Conservation (phyloP, 176 grass and related monocot species). For the Zoysia pacifica region DNA sequence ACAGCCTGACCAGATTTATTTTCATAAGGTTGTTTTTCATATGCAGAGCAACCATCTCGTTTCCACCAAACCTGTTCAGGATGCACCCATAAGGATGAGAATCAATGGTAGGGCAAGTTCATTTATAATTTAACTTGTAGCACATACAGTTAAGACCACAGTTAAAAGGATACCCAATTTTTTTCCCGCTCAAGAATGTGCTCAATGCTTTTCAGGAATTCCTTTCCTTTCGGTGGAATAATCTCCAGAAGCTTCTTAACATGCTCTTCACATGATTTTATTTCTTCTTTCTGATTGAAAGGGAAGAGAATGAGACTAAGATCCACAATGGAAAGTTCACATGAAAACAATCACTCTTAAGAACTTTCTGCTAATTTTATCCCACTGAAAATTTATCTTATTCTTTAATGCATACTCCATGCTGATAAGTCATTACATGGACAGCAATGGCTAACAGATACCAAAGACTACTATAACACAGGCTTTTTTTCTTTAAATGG, state of each 20-base stretch:
- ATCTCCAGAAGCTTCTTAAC: slow-evolving; percentile 92
- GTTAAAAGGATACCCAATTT: slow-evolving; percentile 76
- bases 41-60: slow-evolving; percentile 83
- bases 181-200: slow-evolving; percentile 98
- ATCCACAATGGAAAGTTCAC: slow-evolving; percentile 6
- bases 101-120: slow-evolving; percentile 4
- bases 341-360: neutral
- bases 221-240: slow-evolving; percentile 93
- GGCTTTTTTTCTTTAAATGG: slow-evolving; percentile 29
- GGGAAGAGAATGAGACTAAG: slow-evolving; percentile 3
- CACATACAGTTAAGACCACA: neutral
- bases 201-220: slow-evolving; percentile 93
- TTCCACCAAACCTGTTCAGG: slow-evolving; percentile 92
- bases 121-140: neutral
- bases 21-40: slow-evolving; percentile 80
- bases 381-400: neutral
- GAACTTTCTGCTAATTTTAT: neutral
- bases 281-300: slow-evolving; percentile 87
- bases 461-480: neutral
- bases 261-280: slow-evolving; percentile 85
- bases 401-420: neutral
- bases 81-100: slow-evolving; percentile 9
- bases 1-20: slow-evolving; percentile 70
- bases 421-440: neutral
- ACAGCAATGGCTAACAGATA: neutral